phyloP scores from a whole-genome alignment of 192 early-diverging fungal genomes.

The Gonapodya sp. region DNA sequence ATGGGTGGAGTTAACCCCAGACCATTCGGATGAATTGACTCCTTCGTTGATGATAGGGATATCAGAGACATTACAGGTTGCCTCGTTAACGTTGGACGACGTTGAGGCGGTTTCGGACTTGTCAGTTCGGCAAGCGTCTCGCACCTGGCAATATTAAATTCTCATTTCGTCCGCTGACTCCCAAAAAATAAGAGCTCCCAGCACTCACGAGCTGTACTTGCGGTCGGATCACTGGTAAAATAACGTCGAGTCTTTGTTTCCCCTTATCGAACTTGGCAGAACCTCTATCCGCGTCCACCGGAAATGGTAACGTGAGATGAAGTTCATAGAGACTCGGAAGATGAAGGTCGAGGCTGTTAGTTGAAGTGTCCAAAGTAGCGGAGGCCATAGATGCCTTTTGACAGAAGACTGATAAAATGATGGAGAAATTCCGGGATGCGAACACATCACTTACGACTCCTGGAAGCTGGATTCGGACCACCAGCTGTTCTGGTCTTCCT shows the following conservation, averaged over 20 bases:
- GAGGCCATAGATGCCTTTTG: conserved; percentile 14
- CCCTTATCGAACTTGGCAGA: conserved; percentile 34
- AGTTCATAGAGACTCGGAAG: conserved; percentile 28
- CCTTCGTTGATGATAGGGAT: too few species aligned
- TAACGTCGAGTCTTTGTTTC: conserved; percentile 23
- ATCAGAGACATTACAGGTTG: too few species aligned
- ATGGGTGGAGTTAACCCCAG: too few species aligned
- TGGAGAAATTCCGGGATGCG: too few species aligned
- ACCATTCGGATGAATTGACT: too few species aligned
- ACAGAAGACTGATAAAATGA: too few species aligned
- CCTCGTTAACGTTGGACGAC: too few species aligned
- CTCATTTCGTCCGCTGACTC: too few species aligned
- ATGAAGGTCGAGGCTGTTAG: conserved; percentile 17
- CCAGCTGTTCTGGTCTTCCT: conserved; percentile 28
- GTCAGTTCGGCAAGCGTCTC: too few species aligned
- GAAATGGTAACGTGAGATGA: conserved; percentile 30
- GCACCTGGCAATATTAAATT: too few species aligned
- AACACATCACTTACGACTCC: conserved; percentile 22
- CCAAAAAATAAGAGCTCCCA: too few species aligned
- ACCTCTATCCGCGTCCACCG: conserved; percentile 26
- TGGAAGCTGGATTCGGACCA: conserved; percentile 33
- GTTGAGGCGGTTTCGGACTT: too few species aligned
- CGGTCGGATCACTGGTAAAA: conserved; percentile 28
- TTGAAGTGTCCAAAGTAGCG: conserved; percentile 22
- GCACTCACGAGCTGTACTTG: conserved; percentile 9